phyloP scores from a whole-genome alignment of 441 rosid genomes.

The Erysimum cheiri region DNA sequence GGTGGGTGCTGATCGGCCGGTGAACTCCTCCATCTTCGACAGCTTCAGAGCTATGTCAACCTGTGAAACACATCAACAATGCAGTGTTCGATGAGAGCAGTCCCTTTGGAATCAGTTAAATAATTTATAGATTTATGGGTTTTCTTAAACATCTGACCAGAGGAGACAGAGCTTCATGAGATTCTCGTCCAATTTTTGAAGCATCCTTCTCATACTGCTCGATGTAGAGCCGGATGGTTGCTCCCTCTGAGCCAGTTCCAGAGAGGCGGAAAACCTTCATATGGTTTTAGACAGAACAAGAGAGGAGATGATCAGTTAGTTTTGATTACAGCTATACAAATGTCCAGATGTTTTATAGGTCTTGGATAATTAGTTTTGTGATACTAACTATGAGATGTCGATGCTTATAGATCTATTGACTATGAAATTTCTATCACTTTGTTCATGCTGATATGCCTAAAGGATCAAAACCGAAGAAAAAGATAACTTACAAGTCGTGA shows the following conservation, averaged over 20 bases:
- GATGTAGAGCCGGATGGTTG: conserved; percentile 93
- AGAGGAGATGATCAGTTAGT: not conserved
- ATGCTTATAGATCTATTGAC: not conserved
- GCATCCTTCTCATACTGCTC: conserved; percentile 97
- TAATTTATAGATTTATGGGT: not conserved
- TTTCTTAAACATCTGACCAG: conserved; percentile 55
- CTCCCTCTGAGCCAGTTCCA: conserved; percentile 99
- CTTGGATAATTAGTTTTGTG: no score
- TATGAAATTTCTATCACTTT: conserved; percentile 20
- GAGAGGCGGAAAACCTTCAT: conserved; percentile 94
- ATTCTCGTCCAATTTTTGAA: conserved; percentile 84
- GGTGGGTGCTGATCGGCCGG: conserved; percentile 94
- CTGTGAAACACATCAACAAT: conserved; percentile 51
- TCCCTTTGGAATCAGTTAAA: not conserved
- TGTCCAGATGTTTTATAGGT: no score
- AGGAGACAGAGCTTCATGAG: conserved; percentile 90
- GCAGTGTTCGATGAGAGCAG: not conserved
- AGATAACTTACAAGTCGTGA: conserved; percentile 78
- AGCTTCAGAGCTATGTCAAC: conserved; percentile 90
- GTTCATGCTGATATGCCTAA: conserved; percentile 10
- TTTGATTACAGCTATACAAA: not conserved
- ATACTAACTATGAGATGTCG: not conserved
- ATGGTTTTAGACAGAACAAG: not conserved
- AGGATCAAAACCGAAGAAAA: not conserved
- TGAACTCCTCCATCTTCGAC: conserved; percentile 89